These are phyloP conservation scores for Podaxis rugospora DNA, from an alignment of 768 basidiomycete species.

Conservation along the genomic window DNA sequence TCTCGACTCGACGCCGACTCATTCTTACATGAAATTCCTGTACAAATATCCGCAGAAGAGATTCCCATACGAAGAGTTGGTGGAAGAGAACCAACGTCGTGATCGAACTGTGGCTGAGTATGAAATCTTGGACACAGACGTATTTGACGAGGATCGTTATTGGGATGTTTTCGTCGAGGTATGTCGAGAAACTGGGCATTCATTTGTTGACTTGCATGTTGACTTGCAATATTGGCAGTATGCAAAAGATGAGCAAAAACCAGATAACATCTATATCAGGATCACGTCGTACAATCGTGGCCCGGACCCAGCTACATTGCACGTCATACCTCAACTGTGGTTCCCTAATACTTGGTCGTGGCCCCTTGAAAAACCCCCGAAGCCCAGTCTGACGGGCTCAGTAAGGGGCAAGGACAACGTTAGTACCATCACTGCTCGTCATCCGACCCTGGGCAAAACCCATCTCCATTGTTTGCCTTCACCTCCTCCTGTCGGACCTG, in stretches of 20 bases:
- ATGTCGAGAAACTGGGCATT: constrained; percentile 19
- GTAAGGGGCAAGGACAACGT: constrained; percentile 44
- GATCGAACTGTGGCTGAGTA: constrained; percentile 85
- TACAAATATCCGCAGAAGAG: constrained; percentile 97
- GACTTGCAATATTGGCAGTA: constrained; percentile 48
- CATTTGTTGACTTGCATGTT: neutral
- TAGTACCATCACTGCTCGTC: constrained; percentile 65
- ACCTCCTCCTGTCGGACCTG: constrained; percentile 81
- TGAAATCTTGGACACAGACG: constrained; percentile 90
- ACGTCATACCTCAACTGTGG: constrained; percentile 94
- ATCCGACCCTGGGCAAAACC: constrained; percentile 70
- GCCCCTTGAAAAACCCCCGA: constrained; percentile 62
- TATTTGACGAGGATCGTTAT: constrained; percentile 89
- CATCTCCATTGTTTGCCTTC: constrained; percentile 88
- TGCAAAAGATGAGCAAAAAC: constrained; percentile 92
- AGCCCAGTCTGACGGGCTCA: constrained; percentile 57
- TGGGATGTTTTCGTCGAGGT: constrained; percentile 99
- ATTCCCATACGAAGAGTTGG: constrained; percentile 93
- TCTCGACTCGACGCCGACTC: constrained; percentile 96
- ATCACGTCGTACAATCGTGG: constrained; percentile 97
- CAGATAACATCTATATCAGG: constrained; percentile 85
- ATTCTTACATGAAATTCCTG: constrained; percentile 99
- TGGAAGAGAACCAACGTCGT: constrained; percentile 77
- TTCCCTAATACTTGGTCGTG: constrained; percentile 99
- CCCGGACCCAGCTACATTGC: constrained; percentile 89